A percentile compares a stretch with the other conserved stretches of the same genome.
phyloP scores from a whole-genome alignment of 768 basidiomycete species.

The Rhodocollybia butyracea region DNA sequence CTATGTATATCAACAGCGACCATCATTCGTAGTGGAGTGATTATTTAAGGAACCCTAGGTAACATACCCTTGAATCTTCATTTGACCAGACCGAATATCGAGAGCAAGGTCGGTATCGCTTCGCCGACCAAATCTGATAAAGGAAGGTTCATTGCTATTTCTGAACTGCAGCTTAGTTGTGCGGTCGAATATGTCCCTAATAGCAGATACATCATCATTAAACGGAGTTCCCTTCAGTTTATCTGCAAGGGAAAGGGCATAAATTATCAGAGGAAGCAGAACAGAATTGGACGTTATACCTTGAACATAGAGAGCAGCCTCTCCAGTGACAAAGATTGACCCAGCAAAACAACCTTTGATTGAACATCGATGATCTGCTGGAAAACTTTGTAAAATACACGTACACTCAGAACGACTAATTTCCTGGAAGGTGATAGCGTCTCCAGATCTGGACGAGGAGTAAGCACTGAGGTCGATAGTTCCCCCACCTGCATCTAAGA shows the following conservation, averaged over 20 bases:
- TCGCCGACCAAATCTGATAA: conserved; percentile 37
- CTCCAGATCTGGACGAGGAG: conserved; percentile 24
- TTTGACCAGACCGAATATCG: conserved; percentile 36
- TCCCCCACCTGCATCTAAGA: conserved; percentile 51
- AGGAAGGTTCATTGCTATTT: conserved; percentile 32
- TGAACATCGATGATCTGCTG: neutral
- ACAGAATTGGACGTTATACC: conserved; percentile 17
- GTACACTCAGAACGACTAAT: conserved; percentile 31
- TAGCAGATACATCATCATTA: conserved; percentile 29
- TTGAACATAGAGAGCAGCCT: conserved; percentile 28
- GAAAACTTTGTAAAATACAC: neutral
- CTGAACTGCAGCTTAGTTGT: conserved; percentile 43
- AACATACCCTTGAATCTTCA: conserved; percentile 32
- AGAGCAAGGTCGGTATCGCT: conserved; percentile 34
- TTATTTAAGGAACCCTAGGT: neutral
- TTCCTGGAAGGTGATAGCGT: conserved; percentile 31
- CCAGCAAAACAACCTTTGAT: conserved; percentile 26
- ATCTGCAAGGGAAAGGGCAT: conserved; percentile 9
- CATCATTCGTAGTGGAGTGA: neutral
- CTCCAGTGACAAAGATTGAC: conserved; percentile 33
- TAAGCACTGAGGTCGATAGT: conserved; percentile 41
- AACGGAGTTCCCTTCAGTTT: neutral
- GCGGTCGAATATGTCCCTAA: conserved; percentile 35
- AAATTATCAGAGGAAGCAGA: neutral
- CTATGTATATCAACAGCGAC: neutral